Evolutionary conservation across 2,329 filamentous ascomycete species (phyloP), one percentile per base, ranked within the genome.

Genomic region (Aspergillus terreus): DNA sequence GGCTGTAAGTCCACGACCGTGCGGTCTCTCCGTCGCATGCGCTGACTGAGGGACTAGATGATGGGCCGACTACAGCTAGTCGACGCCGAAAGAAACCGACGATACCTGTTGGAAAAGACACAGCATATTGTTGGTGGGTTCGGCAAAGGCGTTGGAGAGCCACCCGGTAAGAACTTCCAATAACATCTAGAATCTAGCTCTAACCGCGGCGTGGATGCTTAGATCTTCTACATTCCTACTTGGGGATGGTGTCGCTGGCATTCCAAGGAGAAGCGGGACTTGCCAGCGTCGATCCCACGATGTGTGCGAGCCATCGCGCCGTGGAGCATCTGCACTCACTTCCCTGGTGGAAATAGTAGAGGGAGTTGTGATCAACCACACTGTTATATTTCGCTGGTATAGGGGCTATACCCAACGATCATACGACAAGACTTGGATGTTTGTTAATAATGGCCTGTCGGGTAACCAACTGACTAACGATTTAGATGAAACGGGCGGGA

Each of bases 51-150:
- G 12, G n/a, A 17, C 21, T 55, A 86, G 76, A 82, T 88, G 60
- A 74, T 88, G 10, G 77, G 80, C 27, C 71, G 80, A 50, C 70
- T 78, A 11, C 68, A 78, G 1, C 72, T 91, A n/a, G 71, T 90
- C 25, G 78, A 86, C 51, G 69, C 73, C 4, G 65, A 69, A 10
- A 78, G 84, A 0, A 83, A 87, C 42, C 82, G 90, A n/a, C 79
- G 81, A 45, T 97, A 94, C 71, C 77, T 99, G 11, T 78, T 96
- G 9, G 83, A 88, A 46, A 86, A 91, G 65, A 96, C 90, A 1
- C 90, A 96, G 66, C 92, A 97, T 70, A 68, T 83, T 15, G 87
- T 96, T 21, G 89, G 89, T 41, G 89, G 89, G 1, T 94, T 94
- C 69, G 82, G 83, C n/a, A 92, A 94, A 65, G 70, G 78, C 10